These are phyloP conservation scores for Globisporangium mamillatum DNA, from an alignment of 352 stramenopile genomes.

Conservation along the genomic window DNA sequence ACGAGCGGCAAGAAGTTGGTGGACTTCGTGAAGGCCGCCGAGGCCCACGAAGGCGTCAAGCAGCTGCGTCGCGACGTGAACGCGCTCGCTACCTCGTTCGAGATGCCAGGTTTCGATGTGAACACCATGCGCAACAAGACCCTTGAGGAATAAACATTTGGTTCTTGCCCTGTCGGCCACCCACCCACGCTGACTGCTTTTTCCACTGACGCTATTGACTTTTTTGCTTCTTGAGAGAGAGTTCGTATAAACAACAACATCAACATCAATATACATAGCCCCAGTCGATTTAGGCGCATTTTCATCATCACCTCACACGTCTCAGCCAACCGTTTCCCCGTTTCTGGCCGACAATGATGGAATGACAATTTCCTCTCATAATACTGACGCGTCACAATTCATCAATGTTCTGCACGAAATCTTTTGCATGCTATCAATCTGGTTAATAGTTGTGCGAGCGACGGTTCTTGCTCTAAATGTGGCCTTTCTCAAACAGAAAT, in stretches of 20 bases:
- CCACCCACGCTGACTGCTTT: slow-evolving; percentile 4
- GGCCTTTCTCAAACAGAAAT: slow-evolving; percentile 11
- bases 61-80: slow-evolving; percentile 91
- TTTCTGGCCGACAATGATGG: too few species aligned
- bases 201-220: slow-evolving; percentile 15
- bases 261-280: slow-evolving; percentile 16
- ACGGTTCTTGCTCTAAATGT: neutral
- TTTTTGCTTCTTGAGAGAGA: neutral
- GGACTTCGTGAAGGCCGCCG: slow-evolving; percentile 90
- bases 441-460: neutral
- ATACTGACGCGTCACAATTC: neutral
- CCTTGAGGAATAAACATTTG: slow-evolving; percentile 49
- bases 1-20: slow-evolving; percentile 91
- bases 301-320: neutral
- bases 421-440: neutral
- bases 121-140: slow-evolving; percentile 88
- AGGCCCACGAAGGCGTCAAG: slow-evolving; percentile 84
- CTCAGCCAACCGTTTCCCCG: neutral
- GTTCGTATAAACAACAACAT: neutral
- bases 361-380: neutral
- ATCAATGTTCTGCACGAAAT: neutral
- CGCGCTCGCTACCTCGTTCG: slow-evolving; percentile 92
- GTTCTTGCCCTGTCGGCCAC: neutral
- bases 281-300: slow-evolving; percentile 15
- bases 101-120: slow-evolving; percentile 95